A percentile compares a stretch with the other conserved stretches of the same genome.
These are phyloP conservation scores for Alternaria sp. DNA, from an alignment of 2,329 filamentous ascomycete species.

Conservation along the genomic window DNA sequence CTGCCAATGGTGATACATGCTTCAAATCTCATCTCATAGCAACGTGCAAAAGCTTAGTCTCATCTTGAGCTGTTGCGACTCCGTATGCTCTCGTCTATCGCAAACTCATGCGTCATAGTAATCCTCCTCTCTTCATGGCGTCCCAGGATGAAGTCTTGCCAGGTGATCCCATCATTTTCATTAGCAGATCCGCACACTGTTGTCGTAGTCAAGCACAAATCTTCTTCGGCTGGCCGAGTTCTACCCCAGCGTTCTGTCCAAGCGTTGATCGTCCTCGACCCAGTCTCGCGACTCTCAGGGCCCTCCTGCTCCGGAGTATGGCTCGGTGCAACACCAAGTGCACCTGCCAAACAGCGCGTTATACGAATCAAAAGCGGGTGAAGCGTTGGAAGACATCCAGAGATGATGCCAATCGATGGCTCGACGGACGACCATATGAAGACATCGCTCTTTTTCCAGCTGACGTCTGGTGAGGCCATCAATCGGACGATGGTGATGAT, in stretches of 20 bases:
- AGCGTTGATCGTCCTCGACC: neutral
- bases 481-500: conserved; percentile 30
- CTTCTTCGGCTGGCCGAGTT: neutral
- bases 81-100: neutral
- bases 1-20: neutral
- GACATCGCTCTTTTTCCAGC: conserved; percentile 34
- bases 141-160: neutral
- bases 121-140: neutral
- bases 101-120: neutral
- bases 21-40: neutral
- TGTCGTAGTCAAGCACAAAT: neutral
- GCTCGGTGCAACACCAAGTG: neutral
- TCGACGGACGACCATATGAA: conserved; percentile 37
- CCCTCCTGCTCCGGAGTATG: neutral
- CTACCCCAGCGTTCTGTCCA: neutral
- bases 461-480: conserved; percentile 24
- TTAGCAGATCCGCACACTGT: conserved; percentile 9
- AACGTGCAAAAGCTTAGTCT: neutral
- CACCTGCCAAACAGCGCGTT: neutral
- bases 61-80: neutral
- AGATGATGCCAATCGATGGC: conserved; percentile 33
- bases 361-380: neutral
- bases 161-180: neutral
- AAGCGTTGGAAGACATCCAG: conserved; percentile 12
- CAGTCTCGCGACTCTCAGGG: neutral